Evolutionary conservation across 305 asterid genomes (phyloP).

Genomic region (Fraxinus sp.): DNA sequence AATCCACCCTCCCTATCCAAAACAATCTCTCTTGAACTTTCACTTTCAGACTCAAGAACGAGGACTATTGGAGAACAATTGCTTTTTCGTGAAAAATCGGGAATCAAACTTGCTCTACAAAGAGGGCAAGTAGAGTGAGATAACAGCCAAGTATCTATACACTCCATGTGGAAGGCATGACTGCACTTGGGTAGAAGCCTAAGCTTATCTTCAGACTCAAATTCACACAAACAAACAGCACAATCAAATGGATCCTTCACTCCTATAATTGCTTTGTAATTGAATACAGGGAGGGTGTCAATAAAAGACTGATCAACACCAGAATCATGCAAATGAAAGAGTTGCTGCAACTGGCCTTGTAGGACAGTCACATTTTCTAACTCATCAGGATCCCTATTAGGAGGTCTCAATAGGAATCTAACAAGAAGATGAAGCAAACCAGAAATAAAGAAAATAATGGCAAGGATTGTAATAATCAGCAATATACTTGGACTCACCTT

Average conservation of each 20-base stretch:
- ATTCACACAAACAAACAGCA: conserved; percentile 62
- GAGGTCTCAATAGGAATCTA: conserved; percentile 52
- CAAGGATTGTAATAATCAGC: conserved; percentile 44
- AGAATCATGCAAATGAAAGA: conserved; percentile 52
- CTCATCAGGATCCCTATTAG: conserved; percentile 49
- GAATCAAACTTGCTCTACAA: conserved; percentile 47
- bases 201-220: conserved; percentile 44
- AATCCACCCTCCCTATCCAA: conserved; percentile 31
- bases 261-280: conserved; percentile 45
- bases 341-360: conserved; percentile 68
- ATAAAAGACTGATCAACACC: conserved; percentile 62
- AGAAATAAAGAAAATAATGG: conserved; percentile 60
- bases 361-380: conserved; percentile 46
- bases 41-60: conserved; percentile 70
- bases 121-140: conserved; percentile 65
- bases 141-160: conserved; percentile 61
- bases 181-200: conserved; percentile 58
- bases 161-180: conserved; percentile 58
- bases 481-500: conserved; percentile 47
- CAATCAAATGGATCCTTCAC: conserved; percentile 55
- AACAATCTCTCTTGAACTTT: conserved; percentile 45
- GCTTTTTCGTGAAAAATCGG: conserved; percentile 41
- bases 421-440: conserved; percentile 76
- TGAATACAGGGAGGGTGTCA: conserved; percentile 54
- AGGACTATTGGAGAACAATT: conserved; percentile 46